These are phyloP conservation scores for Mrakia gelida DNA, from an alignment of 768 basidiomycete species.

Conservation along the genomic window DNA sequence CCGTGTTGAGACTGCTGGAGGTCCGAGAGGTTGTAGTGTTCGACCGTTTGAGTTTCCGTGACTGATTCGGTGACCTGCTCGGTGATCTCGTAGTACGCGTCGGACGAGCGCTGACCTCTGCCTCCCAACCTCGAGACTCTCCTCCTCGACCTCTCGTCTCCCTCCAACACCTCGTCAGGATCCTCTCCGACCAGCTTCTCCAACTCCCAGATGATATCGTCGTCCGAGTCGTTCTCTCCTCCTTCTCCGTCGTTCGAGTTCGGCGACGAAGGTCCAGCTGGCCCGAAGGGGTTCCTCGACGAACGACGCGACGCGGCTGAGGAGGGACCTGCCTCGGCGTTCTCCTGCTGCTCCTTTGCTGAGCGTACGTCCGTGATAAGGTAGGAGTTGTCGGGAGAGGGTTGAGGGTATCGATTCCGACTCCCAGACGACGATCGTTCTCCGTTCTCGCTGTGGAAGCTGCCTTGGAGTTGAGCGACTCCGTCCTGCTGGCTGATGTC, in stretches of 20 bases:
- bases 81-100: slow-evolving; percentile 38
- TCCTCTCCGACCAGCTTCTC: slow-evolving; percentile 38
- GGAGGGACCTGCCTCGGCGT: not conserved
- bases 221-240: slow-evolving; percentile 22
- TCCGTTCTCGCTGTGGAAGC: not conserved
- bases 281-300: not conserved
- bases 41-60: slow-evolving; percentile 28
- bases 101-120: slow-evolving; percentile 22
- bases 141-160: slow-evolving; percentile 17
- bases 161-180: slow-evolving; percentile 35
- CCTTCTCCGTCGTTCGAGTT: not conserved
- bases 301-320: not conserved
- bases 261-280: not conserved
- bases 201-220: slow-evolving; percentile 37
- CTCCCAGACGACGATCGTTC: not conserved
- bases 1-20: not conserved
- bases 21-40: slow-evolving; percentile 27
- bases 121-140: slow-evolving; percentile 3
- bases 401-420: slow-evolving; percentile 13
- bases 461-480: not conserved
- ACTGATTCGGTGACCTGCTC: slow-evolving; percentile 38
- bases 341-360: slow-evolving; percentile 12
- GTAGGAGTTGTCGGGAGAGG: slow-evolving; percentile 8
- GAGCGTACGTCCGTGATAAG: slow-evolving; percentile 30
- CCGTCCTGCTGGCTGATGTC: slow-evolving; percentile 4